Base-by-base conservation (phyloP, 1,139 yeast species). In the Neolecta irregularis region DNA sequence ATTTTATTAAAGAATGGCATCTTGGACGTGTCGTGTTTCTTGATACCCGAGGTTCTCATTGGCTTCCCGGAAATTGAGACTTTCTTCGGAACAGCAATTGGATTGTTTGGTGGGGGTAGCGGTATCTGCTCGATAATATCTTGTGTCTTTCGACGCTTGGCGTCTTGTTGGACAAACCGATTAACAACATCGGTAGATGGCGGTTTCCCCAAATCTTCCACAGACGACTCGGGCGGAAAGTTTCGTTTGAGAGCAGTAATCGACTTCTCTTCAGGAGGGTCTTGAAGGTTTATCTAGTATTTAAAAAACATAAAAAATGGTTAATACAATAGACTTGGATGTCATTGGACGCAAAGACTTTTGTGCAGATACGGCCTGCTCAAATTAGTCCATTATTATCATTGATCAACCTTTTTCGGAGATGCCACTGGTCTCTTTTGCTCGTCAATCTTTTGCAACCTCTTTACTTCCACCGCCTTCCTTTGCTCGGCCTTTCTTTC, bases 91-190 rank as follows among this genome's bases (percentile, higher is more conserved):
- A n/a, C 26, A 5, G 34, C 36, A 2, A 37, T 24, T 17, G 32
- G 26, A 18, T 26, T 31, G 24, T 35, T 39, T n/a, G n/a, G n/a
- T n/a, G n/a, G n/a, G n/a, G n/a, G n/a, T n/a, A n/a, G n/a, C 4
- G 32, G 20, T 16, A 35, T 40, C 7, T 35, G 30, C 3, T 34
- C 37, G 6, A 11, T 20, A n/a, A 34, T 8, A 24, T 42, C 45
- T n/a, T 40, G 39, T 2, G 45, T 42, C n/a, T 44, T 24, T 7
- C 44, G 42, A 8, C 45, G 41, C 26, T 42, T 42, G 12, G 36
- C 19, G 24, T 39, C 40, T 7, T 32, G 39, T 13, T 8, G 21
- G 4, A 13, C 5, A 13, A n/a, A 32, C 16, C 7, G 7, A 18
- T 17, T 11, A 30, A 16, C 20, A 11, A 8, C 8, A 3, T 30